phyloP scores from a whole-genome alignment of 1,139 yeast genomes.

The Zygotorulaspora mrakii region DNA sequence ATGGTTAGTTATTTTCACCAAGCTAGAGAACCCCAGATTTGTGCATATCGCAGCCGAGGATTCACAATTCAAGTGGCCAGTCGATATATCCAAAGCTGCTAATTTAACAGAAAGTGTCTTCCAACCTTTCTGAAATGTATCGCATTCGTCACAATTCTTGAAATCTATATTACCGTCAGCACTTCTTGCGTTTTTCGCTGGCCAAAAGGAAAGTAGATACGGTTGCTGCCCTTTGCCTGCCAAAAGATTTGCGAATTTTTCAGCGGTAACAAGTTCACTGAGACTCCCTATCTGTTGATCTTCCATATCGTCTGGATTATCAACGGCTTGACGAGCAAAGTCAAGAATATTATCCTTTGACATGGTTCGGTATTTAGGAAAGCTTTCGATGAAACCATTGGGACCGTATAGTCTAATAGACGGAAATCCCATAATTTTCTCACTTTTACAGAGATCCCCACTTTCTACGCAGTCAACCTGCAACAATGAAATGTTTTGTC shows the following conservation, averaged over 20 bases:
- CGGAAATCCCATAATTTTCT: conserved; percentile 56
- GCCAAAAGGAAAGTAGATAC: conserved; percentile 60
- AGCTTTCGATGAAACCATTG: conserved; percentile 41
- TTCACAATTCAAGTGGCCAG: conserved; percentile 59
- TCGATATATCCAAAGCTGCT: conserved; percentile 38
- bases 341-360: conserved; percentile 48
- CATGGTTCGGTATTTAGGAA: conserved; percentile 45
- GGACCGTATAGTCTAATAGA: conserved; percentile 60
- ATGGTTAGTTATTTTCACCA: conserved; percentile 26
- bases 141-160: conserved; percentile 47
- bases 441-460: conserved; percentile 67
- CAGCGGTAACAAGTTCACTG: conserved; percentile 37
- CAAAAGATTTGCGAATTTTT: conserved; percentile 41
- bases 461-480: conserved; percentile 71
- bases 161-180: conserved; percentile 41
- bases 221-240: conserved; percentile 51
- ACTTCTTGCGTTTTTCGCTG: conserved; percentile 45
- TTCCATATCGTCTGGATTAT: conserved; percentile 44
- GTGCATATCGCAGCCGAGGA: conserved; percentile 49
- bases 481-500: conserved; percentile 49
- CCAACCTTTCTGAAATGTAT: conserved; percentile 54
- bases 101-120: conserved; percentile 51
- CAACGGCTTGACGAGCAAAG: conserved; percentile 52
- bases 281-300: conserved; percentile 24
- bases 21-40: conserved; percentile 44